Conservation (phyloP, 2,329 filamentous ascomycete species). For the Cadophora luteo-olivacea region DNA sequence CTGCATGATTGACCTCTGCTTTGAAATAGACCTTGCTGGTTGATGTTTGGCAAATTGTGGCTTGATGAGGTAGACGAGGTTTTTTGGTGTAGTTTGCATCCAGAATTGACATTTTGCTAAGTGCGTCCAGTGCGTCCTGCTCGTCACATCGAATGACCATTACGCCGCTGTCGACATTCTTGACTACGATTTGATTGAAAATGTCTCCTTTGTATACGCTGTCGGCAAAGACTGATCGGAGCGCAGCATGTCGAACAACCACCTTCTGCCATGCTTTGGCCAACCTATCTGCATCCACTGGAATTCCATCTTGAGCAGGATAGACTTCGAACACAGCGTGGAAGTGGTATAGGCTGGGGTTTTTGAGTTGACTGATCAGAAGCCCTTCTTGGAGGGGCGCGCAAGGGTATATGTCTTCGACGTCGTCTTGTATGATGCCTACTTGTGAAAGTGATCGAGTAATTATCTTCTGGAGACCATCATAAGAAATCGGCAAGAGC, state of each 20-base stretch:
- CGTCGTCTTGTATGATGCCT: background rate
- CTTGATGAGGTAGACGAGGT: slow-evolving; percentile 16
- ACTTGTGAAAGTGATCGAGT: background rate
- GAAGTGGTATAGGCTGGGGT: background rate
- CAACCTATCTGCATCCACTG: slow-evolving; percentile 19
- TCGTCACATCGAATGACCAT: background rate
- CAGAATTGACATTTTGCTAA: background rate
- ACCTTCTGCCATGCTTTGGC: slow-evolving; percentile 40
- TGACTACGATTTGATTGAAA: slow-evolving; percentile 39
- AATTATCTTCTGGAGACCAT: background rate
- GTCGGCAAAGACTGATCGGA: slow-evolving; percentile 47
- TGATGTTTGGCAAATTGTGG: slow-evolving; percentile 12
- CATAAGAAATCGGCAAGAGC: background rate
- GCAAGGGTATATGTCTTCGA: slow-evolving; percentile 26
- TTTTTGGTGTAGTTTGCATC: background rate
- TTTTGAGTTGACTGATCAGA: background rate
- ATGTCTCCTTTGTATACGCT: slow-evolving; percentile 36
- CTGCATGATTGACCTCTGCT: slow-evolving; percentile 18
- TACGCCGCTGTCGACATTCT: slow-evolving; percentile 21
- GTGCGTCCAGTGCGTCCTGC: background rate
- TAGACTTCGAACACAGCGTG: background rate
- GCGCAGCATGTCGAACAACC: slow-evolving; percentile 43
- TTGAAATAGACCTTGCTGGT: slow-evolving; percentile 1
- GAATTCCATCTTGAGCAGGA: background rate
- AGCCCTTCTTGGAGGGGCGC: slow-evolving; percentile 21